Evolutionary conservation across 2,329 filamentous ascomycete species (phyloP), one percentile per base, ranked within the genome.

Genomic region (Aspergillus tubingensis): DNA sequence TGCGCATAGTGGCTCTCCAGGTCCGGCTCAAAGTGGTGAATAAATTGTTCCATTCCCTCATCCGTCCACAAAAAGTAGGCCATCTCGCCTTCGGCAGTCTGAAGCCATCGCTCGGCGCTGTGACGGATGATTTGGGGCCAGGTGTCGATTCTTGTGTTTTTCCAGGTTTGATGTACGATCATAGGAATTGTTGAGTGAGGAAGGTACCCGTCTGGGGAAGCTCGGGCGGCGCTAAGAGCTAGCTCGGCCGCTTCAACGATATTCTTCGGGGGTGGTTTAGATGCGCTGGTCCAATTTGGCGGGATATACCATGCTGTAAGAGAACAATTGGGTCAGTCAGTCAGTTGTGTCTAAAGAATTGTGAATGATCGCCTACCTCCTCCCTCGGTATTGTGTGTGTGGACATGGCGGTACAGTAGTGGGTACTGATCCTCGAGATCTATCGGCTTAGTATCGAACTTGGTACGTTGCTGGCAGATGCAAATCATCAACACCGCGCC

Each of bases 51-150:
- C 23, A 73, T 68, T 2, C 72, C 73, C 2, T 68, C 67, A 30
- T 75, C 73, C 13, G 71, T 68, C 73, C 73, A 75, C n/a, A 75
- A 61, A 50, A 75, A 67, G 48, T 74, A 75, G 1, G 73, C 71
- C 68, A 74, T 72, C 65, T 58, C 7, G 62, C 64, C 54, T 8
- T 67, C 61, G 4, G 68, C 66, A 5, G 61, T 62, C 8, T 54
- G 25, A 36, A 75, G 62, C 73, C 73, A 75, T 53, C 60, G 63
- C 51, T 75, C 72, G 1, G 70, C 66, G 50, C 68, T 69, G 8
- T 61, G 52, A 5, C 65, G 66, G 5, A 70, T 65, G 17, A 61
- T 56, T 8, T 65, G 61, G 0, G 70, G 63, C 72, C 71, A 75
- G 3, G 65, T 66, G 43, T 70, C 63, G 15, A 68, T 59, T 17